Evolutionary conservation across 192 early-diverging fungal genomes (phyloP).

Genomic region (Coemansia sp.): DNA sequence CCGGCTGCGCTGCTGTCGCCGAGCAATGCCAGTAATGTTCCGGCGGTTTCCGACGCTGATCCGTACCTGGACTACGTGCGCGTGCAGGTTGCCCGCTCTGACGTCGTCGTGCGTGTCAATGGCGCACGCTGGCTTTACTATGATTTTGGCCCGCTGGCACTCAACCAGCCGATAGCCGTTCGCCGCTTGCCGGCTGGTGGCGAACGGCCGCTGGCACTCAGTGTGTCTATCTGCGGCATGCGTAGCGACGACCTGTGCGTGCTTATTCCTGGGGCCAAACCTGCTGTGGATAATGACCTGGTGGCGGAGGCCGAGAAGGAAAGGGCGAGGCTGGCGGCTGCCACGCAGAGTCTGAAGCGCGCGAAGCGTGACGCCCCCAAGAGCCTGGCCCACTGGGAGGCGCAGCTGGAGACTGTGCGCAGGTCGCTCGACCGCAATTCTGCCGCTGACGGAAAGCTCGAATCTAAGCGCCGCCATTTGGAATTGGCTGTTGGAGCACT

Average conservation of each 20-base stretch:
- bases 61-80: slow-evolving; percentile 35
- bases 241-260: slow-evolving; percentile 43
- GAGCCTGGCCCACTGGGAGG: slow-evolving; percentile 21
- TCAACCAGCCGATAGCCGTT: slow-evolving; percentile 24
- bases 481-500: slow-evolving; percentile 6
- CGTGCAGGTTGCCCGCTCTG: slow-evolving; percentile 30
- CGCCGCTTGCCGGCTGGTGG: slow-evolving; percentile 13
- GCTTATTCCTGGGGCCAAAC: neutral
- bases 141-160: slow-evolving; percentile 2
- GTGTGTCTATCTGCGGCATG: slow-evolving; percentile 34
- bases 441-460: slow-evolving; percentile 4
- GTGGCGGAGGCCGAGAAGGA: neutral
- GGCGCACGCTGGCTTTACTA: slow-evolving; percentile 34
- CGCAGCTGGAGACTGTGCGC: slow-evolving; percentile 25
- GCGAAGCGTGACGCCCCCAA: slow-evolving; percentile 19
- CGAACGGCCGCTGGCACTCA: slow-evolving; percentile 10
- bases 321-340: slow-evolving; percentile 2
- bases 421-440: slow-evolving; percentile 5
- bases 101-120: slow-evolving; percentile 44
- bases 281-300: neutral
- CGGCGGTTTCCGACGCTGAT: slow-evolving; percentile 19
- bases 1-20: slow-evolving; percentile 22
- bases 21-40: neutral
- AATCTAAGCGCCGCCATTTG: slow-evolving; percentile 11
- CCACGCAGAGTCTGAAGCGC: slow-evolving; percentile 16